Percentiles rank a stretch among this genome's conserved stretches.
These are phyloP conservation scores for Lagerstroemia speciosa DNA, from an alignment of 345 rosid genomes.

Conservation along the genomic window DNA sequence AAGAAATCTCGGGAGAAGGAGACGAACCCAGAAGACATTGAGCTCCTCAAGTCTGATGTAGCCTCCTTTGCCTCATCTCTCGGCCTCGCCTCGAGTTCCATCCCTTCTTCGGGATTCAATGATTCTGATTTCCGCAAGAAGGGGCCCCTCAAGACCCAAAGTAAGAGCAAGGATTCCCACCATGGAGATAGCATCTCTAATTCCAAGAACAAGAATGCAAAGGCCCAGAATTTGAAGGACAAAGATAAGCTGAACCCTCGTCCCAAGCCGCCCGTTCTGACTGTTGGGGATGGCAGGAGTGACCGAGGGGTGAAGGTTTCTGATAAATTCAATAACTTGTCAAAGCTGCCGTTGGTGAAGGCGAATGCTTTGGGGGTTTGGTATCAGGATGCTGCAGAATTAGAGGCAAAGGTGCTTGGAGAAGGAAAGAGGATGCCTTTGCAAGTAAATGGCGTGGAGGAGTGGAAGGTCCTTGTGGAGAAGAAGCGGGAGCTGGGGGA, in stretches of 20 bases:
- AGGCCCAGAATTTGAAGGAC: background rate
- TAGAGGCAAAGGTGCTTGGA: slow-evolving; percentile 69
- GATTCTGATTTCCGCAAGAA: slow-evolving; percentile 65
- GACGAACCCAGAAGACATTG: slow-evolving; percentile 17
- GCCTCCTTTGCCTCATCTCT: slow-evolving; percentile 79
- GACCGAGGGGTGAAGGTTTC: slow-evolving; percentile 15
- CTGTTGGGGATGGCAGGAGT: slow-evolving; percentile 28
- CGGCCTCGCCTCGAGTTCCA: slow-evolving; percentile 45
- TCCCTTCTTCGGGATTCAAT: slow-evolving; percentile 53
- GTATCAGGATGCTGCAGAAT: slow-evolving; percentile 62
- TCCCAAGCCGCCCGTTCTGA: slow-evolving; percentile 53
- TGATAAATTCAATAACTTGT: slow-evolving; percentile 45
- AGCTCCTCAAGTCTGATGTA: slow-evolving; percentile 48
- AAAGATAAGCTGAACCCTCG: slow-evolving; percentile 13
- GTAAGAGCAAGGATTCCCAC: slow-evolving; percentile 1
- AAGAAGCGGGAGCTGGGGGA: slow-evolving; percentile 72
- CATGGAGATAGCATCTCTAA: background rate
- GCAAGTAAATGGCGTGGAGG: slow-evolving; percentile 37
- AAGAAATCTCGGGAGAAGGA: slow-evolving; percentile 9
- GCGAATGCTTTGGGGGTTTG: slow-evolving; percentile 59
- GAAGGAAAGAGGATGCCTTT: slow-evolving; percentile 17
- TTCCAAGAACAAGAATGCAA: slow-evolving; percentile 9
- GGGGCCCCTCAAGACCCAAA: slow-evolving; percentile 8
- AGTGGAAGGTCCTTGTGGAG: slow-evolving; percentile 46
- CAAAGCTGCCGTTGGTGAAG: slow-evolving; percentile 67